Evolutionary conservation across 2,329 filamentous ascomycete genomes (phyloP).

Genomic region (Neonectria magnoliae): DNA sequence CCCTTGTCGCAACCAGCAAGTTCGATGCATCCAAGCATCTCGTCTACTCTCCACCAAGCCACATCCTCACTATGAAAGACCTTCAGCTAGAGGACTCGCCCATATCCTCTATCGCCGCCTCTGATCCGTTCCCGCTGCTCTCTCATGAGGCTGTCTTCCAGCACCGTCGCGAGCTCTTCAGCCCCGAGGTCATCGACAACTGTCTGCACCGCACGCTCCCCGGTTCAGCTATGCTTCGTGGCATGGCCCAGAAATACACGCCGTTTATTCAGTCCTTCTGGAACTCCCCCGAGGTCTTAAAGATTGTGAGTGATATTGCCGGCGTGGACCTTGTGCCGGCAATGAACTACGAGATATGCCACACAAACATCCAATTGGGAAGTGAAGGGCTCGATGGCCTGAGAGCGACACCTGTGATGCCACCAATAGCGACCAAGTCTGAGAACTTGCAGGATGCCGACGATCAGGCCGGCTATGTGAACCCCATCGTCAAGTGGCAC

Average conservation of each 20-base stretch:
- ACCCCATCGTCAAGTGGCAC: slow-evolving; percentile 54
- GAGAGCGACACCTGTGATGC: slow-evolving; percentile 42
- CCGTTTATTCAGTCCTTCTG: slow-evolving; percentile 53
- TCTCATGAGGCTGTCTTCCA: slow-evolving; percentile 67
- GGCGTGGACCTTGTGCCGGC: slow-evolving; percentile 66
- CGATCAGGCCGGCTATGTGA: slow-evolving; percentile 26
- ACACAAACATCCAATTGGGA: slow-evolving; percentile 61
- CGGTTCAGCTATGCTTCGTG: slow-evolving; percentile 66
- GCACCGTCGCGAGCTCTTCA: slow-evolving; percentile 71
- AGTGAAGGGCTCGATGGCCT: slow-evolving; percentile 32
- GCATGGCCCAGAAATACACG: slow-evolving; percentile 46
- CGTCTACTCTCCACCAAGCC: slow-evolving; percentile 58
- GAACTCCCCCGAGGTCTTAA: slow-evolving; percentile 64
- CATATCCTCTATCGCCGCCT: slow-evolving; percentile 71
- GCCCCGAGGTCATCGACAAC: slow-evolving; percentile 64
- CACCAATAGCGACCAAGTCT: slow-evolving; percentile 31
- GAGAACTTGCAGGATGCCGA: slow-evolving; percentile 23
- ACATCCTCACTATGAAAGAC: slow-evolving; percentile 69
- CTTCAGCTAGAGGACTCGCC: slow-evolving; percentile 66
- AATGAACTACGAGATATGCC: slow-evolving; percentile 67
- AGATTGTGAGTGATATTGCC: slow-evolving; percentile 64
- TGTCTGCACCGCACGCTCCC: slow-evolving; percentile 59
- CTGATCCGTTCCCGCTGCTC: slow-evolving; percentile 73
- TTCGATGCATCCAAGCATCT: slow-evolving; percentile 58
- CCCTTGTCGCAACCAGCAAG: background rate